Conservation (phyloP, 139 green algal species). For the Chlamydomonas sphaeroides region DNA sequence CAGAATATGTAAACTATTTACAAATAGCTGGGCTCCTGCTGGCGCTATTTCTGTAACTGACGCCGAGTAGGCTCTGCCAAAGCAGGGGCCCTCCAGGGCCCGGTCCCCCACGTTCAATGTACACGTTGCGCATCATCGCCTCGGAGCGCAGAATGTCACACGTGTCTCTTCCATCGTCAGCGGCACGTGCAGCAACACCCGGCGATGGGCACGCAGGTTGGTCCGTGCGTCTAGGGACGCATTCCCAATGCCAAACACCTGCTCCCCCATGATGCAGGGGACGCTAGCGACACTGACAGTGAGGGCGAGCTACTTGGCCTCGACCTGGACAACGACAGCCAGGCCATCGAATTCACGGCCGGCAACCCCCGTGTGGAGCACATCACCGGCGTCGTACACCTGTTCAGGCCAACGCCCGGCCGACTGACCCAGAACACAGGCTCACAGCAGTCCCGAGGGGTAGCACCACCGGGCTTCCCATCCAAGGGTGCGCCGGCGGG, state of each 20-base stretch:
- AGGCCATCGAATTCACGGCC: conserved; percentile 71
- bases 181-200: too few species aligned
- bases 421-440: not conserved
- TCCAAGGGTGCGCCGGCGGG: too few species aligned
- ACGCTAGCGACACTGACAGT: not conserved
- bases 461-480: too few species aligned
- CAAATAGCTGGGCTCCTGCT: too few species aligned
- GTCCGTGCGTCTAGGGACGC: too few species aligned
- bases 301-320: conserved; percentile 16
- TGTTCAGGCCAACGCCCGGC: conserved; percentile 68
- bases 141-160: conserved; percentile 13
- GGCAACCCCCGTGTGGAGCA: conserved; percentile 94
- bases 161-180: not conserved
- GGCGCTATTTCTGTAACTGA: too few species aligned
- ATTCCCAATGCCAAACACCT: not conserved
- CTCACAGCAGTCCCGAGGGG: too few species aligned
- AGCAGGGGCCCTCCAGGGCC: too few species aligned
- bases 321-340: conserved; percentile 16
- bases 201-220: not conserved
- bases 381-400: conserved; percentile 85
- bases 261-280: not conserved
- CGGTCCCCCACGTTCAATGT: too few species aligned
- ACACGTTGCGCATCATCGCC: conserved; percentile 12
- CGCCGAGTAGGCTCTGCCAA: too few species aligned
- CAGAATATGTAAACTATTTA: too few species aligned